A percentile compares a stretch with the other conserved stretches of the same genome.
Evolutionary conservation across 331 rosid species (phyloP).

Genomic region (Rhamnella rubrinervis): DNA sequence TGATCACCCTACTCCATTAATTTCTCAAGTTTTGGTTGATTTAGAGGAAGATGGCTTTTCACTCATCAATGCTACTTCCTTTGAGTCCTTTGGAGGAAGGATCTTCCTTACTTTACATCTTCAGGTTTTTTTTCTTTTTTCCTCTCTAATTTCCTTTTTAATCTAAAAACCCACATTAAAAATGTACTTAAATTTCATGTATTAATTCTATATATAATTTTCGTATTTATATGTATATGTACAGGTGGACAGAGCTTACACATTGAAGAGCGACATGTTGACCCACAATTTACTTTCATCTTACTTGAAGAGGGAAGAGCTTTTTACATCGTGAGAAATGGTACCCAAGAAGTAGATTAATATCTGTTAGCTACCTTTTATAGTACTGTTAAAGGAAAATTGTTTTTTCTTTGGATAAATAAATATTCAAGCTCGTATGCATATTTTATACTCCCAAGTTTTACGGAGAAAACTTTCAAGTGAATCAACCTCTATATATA

Average conservation of each 20-base stretch:
- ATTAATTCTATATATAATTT: too few species aligned
- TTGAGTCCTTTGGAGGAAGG: conserved; percentile 45
- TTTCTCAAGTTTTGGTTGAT: conserved; percentile 40
- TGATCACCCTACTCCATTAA: conserved; percentile 15
- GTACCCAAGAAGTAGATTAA: too few species aligned
- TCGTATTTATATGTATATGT: background rate
- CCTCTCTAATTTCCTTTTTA: background rate
- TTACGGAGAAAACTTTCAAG: too few species aligned
- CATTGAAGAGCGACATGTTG: conserved; percentile 26
- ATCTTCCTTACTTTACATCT: conserved; percentile 53
- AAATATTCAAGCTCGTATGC: too few species aligned
- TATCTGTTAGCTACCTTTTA: too few species aligned
- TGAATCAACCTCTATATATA: too few species aligned
- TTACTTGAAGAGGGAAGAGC: conserved; percentile 27
- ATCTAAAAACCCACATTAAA: background rate
- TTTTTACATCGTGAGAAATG: background rate
- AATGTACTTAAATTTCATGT: background rate
- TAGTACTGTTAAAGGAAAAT: too few species aligned
- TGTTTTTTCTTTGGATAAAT: too few species aligned
- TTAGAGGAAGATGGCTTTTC: conserved; percentile 49
- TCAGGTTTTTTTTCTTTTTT: conserved; percentile 29
- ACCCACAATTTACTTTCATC: conserved; percentile 32
- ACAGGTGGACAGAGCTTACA: conserved; percentile 34
- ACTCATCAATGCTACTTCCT: conserved; percentile 49
- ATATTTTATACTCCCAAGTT: too few species aligned